phyloP scores from a whole-genome alignment of 805 yeast species.

The Blastobotrys muscicola region DNA sequence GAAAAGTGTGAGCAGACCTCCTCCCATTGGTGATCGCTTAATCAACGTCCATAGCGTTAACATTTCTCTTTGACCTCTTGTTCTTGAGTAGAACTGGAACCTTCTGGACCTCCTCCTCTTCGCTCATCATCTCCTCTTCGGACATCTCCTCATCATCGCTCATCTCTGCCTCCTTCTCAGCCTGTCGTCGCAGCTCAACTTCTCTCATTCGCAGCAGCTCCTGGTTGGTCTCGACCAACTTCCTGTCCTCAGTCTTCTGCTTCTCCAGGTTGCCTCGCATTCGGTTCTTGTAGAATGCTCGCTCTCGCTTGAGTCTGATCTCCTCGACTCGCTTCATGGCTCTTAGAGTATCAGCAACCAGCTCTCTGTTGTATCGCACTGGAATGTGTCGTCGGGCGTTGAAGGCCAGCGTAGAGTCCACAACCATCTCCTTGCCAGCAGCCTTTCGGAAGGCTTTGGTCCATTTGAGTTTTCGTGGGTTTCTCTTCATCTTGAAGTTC shows the following conservation, averaged over 20 bases:
- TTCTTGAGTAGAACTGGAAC: constrained; percentile 54
- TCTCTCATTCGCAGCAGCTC: constrained; percentile 87
- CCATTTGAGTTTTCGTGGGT: constrained; percentile 97
- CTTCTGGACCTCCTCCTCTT: constrained; percentile 31
- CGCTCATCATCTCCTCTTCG: constrained; percentile 25
- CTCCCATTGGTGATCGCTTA: neutral
- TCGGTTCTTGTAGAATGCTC: constrained; percentile 98
- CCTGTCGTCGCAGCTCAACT: constrained; percentile 76
- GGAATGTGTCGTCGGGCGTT: constrained; percentile 98
- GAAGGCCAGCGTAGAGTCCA: constrained; percentile 90
- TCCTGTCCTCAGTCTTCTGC: constrained; percentile 75
- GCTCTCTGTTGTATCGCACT: constrained; percentile 92
- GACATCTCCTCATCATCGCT: constrained; percentile 38
- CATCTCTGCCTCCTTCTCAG: constrained; percentile 37
- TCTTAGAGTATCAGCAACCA: constrained; percentile 85
- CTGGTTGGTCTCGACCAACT: constrained; percentile 81
- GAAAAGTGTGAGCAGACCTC: neutral
- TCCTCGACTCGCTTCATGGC: constrained; percentile 96
- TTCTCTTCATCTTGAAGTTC: constrained; percentile 94
- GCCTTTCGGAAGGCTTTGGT: constrained; percentile 98
- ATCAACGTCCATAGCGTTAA: neutral
- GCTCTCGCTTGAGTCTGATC: constrained; percentile 91
- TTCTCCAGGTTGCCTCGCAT: constrained; percentile 95
- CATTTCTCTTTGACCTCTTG: constrained; percentile 34
- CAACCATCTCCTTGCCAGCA: constrained; percentile 97